Evolutionary conservation across 1,139 yeast species (phyloP).

Genomic region (Saccharomyces hybrid): DNA sequence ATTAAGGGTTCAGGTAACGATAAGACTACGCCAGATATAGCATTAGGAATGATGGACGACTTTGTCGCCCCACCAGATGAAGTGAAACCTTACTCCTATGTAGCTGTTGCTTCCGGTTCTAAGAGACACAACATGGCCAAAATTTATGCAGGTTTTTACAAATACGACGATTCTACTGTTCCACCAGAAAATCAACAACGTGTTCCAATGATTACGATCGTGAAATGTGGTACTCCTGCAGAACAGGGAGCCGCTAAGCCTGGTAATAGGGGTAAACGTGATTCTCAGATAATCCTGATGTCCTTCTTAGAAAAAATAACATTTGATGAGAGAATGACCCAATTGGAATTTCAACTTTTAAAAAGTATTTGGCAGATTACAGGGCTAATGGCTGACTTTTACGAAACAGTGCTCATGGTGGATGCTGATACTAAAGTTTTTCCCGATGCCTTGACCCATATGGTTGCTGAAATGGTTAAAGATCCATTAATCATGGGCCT

Average conservation of each 20-base stretch:
- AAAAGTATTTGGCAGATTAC: slow-evolving; percentile 78
- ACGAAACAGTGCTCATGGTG: slow-evolving; percentile 85
- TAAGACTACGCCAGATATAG: slow-evolving; percentile 79
- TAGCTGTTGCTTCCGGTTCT: slow-evolving; percentile 87
- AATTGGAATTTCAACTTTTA: slow-evolving; percentile 76
- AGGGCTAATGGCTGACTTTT: slow-evolving; percentile 80
- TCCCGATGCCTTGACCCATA: slow-evolving; percentile 86
- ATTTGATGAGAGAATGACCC: slow-evolving; percentile 96
- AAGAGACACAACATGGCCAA: slow-evolving; percentile 98
- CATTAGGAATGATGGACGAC: slow-evolving; percentile 80
- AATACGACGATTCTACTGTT: slow-evolving; percentile 65
- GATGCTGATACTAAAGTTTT: slow-evolving; percentile 94
- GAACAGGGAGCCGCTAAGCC: slow-evolving; percentile 79
- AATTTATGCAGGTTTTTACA: slow-evolving; percentile 84
- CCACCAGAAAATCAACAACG: slow-evolving; percentile 80
- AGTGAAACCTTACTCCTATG: slow-evolving; percentile 78
- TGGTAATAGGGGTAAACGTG: slow-evolving; percentile 97
- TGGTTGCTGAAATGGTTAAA: slow-evolving; percentile 87
- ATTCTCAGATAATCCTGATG: slow-evolving; percentile 91
- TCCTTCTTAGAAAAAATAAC: slow-evolving; percentile 83
- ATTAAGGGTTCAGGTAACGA: slow-evolving; percentile 92
- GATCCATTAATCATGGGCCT: slow-evolving; percentile 91
- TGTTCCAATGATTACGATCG: slow-evolving; percentile 75
- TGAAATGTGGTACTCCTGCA: slow-evolving; percentile 87
- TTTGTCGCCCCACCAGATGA: slow-evolving; percentile 63